phyloP scores from a whole-genome alignment of 768 basidiomycete species.

The Cystoderma amianthinum region DNA sequence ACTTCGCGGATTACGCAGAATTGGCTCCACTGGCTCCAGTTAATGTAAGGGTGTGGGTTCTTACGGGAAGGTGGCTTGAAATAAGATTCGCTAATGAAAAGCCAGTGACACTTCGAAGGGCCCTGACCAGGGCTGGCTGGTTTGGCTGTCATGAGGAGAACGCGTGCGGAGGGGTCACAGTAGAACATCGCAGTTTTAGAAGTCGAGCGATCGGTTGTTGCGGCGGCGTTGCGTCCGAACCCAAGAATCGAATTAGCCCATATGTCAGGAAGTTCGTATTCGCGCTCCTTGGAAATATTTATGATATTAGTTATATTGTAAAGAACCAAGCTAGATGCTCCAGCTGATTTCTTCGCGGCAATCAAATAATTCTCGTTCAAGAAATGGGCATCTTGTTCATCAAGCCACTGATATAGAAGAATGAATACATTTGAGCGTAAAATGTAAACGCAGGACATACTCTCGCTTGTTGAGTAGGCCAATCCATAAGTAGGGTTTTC shows the following conservation, averaged over 20 bases:
- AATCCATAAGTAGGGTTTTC: conserved; percentile 43
- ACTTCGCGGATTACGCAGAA: conserved; percentile 40
- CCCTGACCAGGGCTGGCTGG: conserved; percentile 22
- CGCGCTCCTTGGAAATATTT: conserved; percentile 33
- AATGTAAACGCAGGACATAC: conserved; percentile 17
- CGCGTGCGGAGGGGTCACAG: conserved; percentile 42
- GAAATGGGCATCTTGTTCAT: conserved; percentile 39
- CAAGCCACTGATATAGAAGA: conserved; percentile 32
- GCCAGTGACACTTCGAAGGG: conserved; percentile 37
- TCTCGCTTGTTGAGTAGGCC: conserved; percentile 39
- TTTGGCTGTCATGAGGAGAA: conserved; percentile 41
- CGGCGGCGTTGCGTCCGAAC: conserved; percentile 41
- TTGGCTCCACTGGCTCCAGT: conserved; percentile 53
- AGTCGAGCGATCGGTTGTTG: conserved; percentile 24
- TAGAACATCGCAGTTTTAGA: conserved; percentile 47
- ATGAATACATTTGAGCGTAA: conserved; percentile 1
- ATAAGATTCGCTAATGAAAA: conserved; percentile 49
- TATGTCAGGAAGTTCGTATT: conserved; percentile 49
- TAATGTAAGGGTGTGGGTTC: conserved; percentile 31
- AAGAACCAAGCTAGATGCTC: conserved; percentile 30
- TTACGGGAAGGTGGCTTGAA: conserved; percentile 35
- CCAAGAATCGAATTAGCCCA: conserved; percentile 42
- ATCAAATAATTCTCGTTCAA: conserved; percentile 38
- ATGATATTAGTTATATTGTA: conserved; percentile 40
- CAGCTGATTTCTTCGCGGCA: conserved; percentile 28